These are phyloP conservation scores for Chaetomiaceae sp. DNA, from an alignment of 2,329 filamentous ascomycete species.

Conservation along the genomic window DNA sequence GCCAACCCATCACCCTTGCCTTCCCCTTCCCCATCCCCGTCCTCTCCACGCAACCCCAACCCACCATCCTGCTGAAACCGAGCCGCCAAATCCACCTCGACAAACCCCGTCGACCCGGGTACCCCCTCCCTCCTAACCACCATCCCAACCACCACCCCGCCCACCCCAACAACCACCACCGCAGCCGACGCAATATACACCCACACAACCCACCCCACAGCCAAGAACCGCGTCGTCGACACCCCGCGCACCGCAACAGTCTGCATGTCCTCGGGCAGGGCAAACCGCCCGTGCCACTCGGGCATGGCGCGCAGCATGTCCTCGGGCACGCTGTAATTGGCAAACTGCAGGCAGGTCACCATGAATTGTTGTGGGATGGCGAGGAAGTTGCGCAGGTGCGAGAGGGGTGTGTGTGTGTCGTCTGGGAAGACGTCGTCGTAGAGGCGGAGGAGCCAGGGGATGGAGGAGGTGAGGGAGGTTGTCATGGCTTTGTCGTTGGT, in stretches of 20 bases:
- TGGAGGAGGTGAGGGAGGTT: not conserved
- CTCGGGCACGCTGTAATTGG: constrained; percentile 6
- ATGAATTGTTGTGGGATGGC: constrained; percentile 11
- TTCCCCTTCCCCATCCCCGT: not conserved
- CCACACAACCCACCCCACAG: constrained; percentile 4
- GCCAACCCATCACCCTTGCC: not conserved
- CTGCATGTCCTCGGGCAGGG: constrained; percentile 5
- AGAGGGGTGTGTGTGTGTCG: constrained; percentile 5
- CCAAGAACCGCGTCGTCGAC: constrained; percentile 4
- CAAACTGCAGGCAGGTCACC: constrained; percentile 4
- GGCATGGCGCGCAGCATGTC: not conserved
- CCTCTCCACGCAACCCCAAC: no score
- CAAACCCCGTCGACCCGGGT: constrained; percentile 3
- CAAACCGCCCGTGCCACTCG: not conserved
- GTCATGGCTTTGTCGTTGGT: not conserved
- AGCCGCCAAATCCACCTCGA: constrained; percentile 10
- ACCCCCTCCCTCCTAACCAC: not conserved
- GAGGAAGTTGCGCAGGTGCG: constrained; percentile 9
- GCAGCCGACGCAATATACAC: not conserved
- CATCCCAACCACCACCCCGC: constrained; percentile 1
- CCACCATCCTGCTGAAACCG: not conserved
- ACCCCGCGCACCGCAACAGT: not conserved
- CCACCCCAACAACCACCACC: not conserved
- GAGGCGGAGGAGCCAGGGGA: constrained; percentile 5
- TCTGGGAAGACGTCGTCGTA: constrained; percentile 10